Evolutionary conservation across 176 grass and related monocot genomes (phyloP).

Genomic region (Eremochloa ophiuroides): DNA sequence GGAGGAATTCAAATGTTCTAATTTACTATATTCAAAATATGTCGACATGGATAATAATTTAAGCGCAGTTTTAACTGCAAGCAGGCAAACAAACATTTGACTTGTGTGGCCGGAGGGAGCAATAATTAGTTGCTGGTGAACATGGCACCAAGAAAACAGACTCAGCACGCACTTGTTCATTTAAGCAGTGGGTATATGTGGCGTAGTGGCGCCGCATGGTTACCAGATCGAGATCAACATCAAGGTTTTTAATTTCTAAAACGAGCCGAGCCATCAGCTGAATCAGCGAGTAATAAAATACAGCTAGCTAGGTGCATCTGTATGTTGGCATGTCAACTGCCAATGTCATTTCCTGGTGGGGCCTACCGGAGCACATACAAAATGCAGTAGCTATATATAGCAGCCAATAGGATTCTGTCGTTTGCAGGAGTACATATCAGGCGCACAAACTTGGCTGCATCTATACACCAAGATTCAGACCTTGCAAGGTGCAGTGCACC

Average conservation of each 20-base stretch:
- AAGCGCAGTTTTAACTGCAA: background rate
- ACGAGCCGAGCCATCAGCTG: background rate
- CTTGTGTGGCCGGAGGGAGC: background rate
- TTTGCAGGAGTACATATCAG: background rate
- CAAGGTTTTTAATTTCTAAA: background rate
- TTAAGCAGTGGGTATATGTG: background rate
- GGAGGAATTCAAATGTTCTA: background rate
- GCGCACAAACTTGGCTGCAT: slow-evolving; percentile 5
- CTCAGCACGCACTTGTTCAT: background rate
- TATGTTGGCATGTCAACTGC: background rate
- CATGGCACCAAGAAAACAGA: background rate
- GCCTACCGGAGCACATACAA: background rate
- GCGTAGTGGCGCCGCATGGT: slow-evolving; percentile 19
- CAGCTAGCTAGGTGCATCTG: background rate
- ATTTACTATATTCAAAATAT: background rate
- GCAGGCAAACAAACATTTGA: background rate
- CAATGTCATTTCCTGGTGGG: background rate
- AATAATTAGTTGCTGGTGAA: background rate
- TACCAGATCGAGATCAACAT: background rate
- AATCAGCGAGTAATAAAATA: background rate
- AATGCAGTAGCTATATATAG: background rate
- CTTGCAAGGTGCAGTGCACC: background rate
- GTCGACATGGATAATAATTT: background rate
- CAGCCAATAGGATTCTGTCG: background rate
- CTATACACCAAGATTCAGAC: background rate